phyloP scores from a whole-genome alignment of 2,329 filamentous ascomycete genomes.

The Hymenoscyphus fructigenus region DNA sequence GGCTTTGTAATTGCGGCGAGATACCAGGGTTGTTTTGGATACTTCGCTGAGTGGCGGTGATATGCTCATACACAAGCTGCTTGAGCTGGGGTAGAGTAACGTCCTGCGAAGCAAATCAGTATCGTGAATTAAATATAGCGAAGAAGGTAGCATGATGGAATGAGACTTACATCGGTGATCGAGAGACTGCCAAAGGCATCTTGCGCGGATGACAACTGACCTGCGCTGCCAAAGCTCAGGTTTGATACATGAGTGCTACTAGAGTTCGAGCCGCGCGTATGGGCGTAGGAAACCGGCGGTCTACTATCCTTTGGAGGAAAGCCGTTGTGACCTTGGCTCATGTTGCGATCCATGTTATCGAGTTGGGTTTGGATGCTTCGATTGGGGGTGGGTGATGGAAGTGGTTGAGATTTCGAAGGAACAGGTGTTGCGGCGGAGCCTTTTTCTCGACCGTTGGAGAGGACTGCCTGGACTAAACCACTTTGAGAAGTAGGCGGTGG shows the following conservation, averaged over 20 bases:
- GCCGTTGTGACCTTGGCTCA: background rate
- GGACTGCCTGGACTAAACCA: conserved; percentile 11
- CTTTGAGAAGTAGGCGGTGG: background rate
- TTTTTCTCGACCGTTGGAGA: conserved; percentile 7
- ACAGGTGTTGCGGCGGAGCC: conserved; percentile 15
- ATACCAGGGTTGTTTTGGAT: background rate
- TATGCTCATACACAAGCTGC: background rate
- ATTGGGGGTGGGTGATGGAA: conserved; percentile 17
- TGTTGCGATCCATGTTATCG: conserved; percentile 16
- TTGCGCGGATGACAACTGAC: background rate
- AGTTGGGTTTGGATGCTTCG: conserved; percentile 10
- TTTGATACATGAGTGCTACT: background rate
- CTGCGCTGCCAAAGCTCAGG: background rate
- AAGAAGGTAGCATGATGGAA: background rate
- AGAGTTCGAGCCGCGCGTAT: background rate
- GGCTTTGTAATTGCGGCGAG: no score
- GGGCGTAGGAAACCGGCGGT: background rate
- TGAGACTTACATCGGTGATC: background rate
- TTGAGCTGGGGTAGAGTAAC: background rate
- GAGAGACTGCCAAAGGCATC: background rate
- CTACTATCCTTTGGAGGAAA: background rate
- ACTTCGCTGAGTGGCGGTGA: background rate
- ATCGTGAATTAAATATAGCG: background rate
- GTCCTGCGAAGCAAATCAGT: background rate
- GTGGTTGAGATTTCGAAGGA: conserved; percentile 14